These are phyloP conservation scores for Cercophora scortea DNA, from an alignment of 495 filamentous ascomycete genomes.

Conservation along the genomic window DNA sequence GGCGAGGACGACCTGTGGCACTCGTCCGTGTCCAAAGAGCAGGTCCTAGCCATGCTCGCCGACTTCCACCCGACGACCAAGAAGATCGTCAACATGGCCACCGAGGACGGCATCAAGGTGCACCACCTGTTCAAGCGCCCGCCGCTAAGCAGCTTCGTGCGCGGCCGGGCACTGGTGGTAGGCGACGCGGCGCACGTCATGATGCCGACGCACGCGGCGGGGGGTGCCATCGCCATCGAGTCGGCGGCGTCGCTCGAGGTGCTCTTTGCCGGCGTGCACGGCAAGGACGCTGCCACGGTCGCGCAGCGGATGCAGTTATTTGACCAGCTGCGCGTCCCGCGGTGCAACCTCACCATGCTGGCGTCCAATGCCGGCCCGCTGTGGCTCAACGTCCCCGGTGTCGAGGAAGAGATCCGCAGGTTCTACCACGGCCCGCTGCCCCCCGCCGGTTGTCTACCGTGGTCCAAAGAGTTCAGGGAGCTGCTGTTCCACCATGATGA, in stretches of 20 bases:
- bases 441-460: slow-evolving; percentile 9
- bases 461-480: slow-evolving; percentile 14
- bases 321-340: slow-evolving; percentile 18
- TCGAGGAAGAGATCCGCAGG: slow-evolving; percentile 21
- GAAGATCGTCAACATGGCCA: slow-evolving; percentile 15
- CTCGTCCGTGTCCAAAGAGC: slow-evolving; percentile 4
- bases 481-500: slow-evolving; percentile 22
- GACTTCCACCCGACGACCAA: slow-evolving; percentile 16
- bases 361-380: slow-evolving; percentile 18
- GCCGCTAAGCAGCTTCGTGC: slow-evolving; percentile 15
- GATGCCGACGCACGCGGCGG: slow-evolving; percentile 22
- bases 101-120: slow-evolving; percentile 23
- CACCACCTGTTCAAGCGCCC: slow-evolving; percentile 19
- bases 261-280: slow-evolving; percentile 12
- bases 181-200: slow-evolving; percentile 27
- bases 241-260: slow-evolving; percentile 17
- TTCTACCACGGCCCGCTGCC: slow-evolving; percentile 22
- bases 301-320: slow-evolving; percentile 13
- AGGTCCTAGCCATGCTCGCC: slow-evolving; percentile 12
- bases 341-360: slow-evolving; percentile 26
- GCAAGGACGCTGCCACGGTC: background rate
- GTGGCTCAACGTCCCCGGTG: slow-evolving; percentile 14
- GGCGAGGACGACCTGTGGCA: slow-evolving; percentile 12
- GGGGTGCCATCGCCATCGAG: slow-evolving; percentile 20
- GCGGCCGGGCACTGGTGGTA: slow-evolving; percentile 14